Evolutionary conservation across 164 flowering plant genomes (phyloP).

Genomic region (Nymphaea colorata): DNA sequence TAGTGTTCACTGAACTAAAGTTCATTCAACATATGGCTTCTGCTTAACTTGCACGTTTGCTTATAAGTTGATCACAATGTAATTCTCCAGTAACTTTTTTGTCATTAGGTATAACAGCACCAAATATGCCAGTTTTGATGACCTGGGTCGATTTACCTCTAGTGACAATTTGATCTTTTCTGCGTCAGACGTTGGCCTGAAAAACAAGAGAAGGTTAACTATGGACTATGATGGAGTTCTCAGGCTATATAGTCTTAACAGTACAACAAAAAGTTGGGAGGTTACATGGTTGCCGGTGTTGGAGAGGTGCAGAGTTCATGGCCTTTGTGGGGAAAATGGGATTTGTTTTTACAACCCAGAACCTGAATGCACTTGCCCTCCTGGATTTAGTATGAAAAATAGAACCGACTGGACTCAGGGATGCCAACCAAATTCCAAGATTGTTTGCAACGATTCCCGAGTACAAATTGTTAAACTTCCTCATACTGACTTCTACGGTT

Average conservation of each 20-base stretch:
- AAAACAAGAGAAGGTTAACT: slow-evolving; percentile 6
- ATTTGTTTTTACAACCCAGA: background rate
- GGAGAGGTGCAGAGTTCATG: slow-evolving; percentile 9
- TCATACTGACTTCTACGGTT: slow-evolving; percentile 20
- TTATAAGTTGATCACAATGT: background rate
- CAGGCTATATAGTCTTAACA: slow-evolving; percentile 12
- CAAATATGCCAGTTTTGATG: slow-evolving; percentile 8
- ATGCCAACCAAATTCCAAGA: slow-evolving; percentile 18
- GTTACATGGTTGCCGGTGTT: slow-evolving; percentile 7
- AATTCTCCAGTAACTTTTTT: background rate
- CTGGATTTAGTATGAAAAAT: slow-evolving; percentile 2
- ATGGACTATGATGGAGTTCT: slow-evolving; percentile 12
- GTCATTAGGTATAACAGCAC: slow-evolving; percentile 6
- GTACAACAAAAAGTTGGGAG: slow-evolving; percentile 5
- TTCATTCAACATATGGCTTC: background rate
- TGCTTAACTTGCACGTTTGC: background rate
- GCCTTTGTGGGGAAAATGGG: slow-evolving; percentile 7
- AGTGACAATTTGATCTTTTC: slow-evolving; percentile 7
- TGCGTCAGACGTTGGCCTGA: slow-evolving; percentile 7
- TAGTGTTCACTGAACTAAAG: background rate
- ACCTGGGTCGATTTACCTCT: slow-evolving; percentile 7
- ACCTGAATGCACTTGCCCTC: slow-evolving; percentile 4
- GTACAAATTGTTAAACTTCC: slow-evolving; percentile 5
- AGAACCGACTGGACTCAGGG: slow-evolving; percentile 19
- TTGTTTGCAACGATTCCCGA: slow-evolving; percentile 1